Evolutionary conservation across 2,329 filamentous ascomycete species (phyloP).

Genomic region (Akanthomyces lecanii): DNA sequence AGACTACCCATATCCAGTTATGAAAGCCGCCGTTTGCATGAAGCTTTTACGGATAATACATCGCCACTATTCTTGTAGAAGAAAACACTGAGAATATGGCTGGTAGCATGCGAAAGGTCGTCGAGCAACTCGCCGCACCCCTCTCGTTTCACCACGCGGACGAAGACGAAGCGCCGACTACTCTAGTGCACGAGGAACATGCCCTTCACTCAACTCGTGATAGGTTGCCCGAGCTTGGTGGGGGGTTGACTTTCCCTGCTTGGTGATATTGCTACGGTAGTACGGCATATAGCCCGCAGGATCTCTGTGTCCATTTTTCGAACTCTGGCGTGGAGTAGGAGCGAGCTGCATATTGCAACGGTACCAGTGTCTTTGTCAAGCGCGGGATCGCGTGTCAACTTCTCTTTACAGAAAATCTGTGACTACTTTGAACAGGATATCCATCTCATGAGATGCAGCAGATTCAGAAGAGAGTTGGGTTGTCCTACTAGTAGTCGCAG

Average conservation of each 20-base stretch:
- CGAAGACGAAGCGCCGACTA: not conserved
- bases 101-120: not conserved
- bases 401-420: too few species aligned
- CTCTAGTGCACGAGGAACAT: not conserved
- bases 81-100: not conserved
- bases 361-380: not conserved
- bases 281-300: constrained; percentile 8
- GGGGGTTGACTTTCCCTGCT: not conserved
- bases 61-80: not conserved
- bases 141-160: not conserved
- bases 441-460: not conserved
- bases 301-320: not conserved
- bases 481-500: not conserved
- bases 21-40: not conserved
- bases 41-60: not conserved
- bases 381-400: too few species aligned
- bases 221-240: not conserved
- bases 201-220: not conserved
- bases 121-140: not conserved
- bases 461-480: not conserved
- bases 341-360: not conserved
- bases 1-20: not conserved
- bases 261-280: not conserved
- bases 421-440: too few species aligned
- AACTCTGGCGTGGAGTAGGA: not conserved